A percentile compares a stretch with the other conserved stretches of the same genome.
These are phyloP conservation scores for Fusarium citri DNA, from an alignment of 2,329 filamentous ascomycete species.

Conservation along the genomic window DNA sequence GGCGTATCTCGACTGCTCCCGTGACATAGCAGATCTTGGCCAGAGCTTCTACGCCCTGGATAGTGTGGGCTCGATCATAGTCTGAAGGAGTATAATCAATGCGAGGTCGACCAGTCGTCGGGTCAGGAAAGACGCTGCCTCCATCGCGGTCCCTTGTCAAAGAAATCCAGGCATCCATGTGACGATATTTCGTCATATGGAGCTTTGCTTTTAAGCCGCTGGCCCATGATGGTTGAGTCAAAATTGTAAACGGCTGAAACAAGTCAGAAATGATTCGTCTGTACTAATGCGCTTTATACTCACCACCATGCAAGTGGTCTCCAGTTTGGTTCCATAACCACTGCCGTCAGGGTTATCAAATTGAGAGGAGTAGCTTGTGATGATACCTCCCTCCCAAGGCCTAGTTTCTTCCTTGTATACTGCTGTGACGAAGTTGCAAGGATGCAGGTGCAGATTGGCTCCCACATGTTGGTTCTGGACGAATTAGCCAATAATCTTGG, in stretches of 20 bases:
- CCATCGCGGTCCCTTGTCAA: constrained; percentile 81
- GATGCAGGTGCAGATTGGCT: constrained; percentile 84
- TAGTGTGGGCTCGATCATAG: constrained; percentile 77
- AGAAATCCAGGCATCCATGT: constrained; percentile 78
- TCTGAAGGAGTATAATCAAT: constrained; percentile 77
- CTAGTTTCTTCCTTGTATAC: constrained; percentile 76
- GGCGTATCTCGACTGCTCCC: constrained; percentile 84
- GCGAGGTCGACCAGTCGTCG: constrained; percentile 70
- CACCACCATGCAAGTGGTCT: constrained; percentile 77
- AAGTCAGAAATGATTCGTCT: constrained; percentile 28
- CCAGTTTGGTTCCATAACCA: constrained; percentile 86
- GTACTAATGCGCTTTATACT: constrained; percentile 38
- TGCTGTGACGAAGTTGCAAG: constrained; percentile 69
- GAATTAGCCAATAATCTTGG: constrained; percentile 36
- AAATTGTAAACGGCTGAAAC: constrained; percentile 69
- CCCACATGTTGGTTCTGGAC: constrained; percentile 81
- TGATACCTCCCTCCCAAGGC: constrained; percentile 80
- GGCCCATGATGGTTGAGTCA: constrained; percentile 75
- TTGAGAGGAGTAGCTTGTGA: constrained; percentile 80
- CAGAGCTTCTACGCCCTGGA: constrained; percentile 77
- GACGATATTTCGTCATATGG: constrained; percentile 73
- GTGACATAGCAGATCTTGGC: constrained; percentile 82
- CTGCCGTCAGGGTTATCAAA: constrained; percentile 84
- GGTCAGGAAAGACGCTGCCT: constrained; percentile 79
- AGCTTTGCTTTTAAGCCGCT: constrained; percentile 78